These are phyloP conservation scores for Pseudocercospora cruenta DNA, from an alignment of 2,329 filamentous ascomycete species.

Conservation along the genomic window DNA sequence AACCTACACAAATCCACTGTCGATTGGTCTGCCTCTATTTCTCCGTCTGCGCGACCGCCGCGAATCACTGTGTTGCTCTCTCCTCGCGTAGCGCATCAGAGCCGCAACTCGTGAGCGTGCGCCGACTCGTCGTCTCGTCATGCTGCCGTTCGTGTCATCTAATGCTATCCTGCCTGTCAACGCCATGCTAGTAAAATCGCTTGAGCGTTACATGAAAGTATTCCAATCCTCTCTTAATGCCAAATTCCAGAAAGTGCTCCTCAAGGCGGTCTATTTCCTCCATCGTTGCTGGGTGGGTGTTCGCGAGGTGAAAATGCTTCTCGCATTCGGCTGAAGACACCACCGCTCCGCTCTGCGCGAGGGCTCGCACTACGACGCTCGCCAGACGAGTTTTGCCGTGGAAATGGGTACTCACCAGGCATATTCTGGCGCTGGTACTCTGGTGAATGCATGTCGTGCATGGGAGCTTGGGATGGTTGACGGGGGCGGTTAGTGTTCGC, in stretches of 20 bases:
- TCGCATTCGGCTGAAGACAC: conserved; percentile 38
- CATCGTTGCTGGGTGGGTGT: conserved; percentile 1
- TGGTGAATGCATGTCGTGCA: conserved; percentile 36
- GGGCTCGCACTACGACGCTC: conserved; percentile 20
- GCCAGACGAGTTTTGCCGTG: conserved; percentile 22
- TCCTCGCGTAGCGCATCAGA: conserved; percentile 7
- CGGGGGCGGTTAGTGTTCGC: conserved; percentile 27
- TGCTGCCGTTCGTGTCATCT: conserved; percentile 15
- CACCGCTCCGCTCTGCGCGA: conserved; percentile 21
- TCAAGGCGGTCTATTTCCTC: conserved; percentile 11
- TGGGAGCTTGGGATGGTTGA: conserved; percentile 34
- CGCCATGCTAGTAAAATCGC: conserved; percentile 13
- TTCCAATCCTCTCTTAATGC: not conserved
- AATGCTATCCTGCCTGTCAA: conserved; percentile 16
- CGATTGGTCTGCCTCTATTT: not conserved
- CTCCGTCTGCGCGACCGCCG: not conserved
- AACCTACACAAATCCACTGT: not conserved
- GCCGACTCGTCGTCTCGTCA: conserved; percentile 10
- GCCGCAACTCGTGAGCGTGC: conserved; percentile 15
- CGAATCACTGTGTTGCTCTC: not conserved
- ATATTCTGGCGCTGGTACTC: conserved; percentile 28
- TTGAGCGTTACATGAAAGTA: conserved; percentile 3
- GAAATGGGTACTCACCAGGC: conserved; percentile 29
- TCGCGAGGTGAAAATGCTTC: conserved; percentile 34
- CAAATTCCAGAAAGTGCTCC: not conserved